Conservation (phyloP, 192 early-diverging fungal genomes). For the Podila horticola region DNA sequence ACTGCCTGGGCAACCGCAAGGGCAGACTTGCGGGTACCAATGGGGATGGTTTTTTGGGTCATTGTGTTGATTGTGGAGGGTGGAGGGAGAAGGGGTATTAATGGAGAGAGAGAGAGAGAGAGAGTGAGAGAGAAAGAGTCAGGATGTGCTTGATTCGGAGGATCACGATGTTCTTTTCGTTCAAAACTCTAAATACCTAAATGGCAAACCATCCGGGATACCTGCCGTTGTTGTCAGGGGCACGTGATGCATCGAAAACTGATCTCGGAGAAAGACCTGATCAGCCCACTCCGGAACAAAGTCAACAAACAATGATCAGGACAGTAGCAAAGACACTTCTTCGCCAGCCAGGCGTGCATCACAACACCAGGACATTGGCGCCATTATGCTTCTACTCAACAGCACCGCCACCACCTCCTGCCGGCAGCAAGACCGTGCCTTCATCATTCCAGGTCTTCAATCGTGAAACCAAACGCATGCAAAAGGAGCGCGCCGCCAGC, state of each 20-base stretch:
- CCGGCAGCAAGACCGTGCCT: conserved; percentile 33
- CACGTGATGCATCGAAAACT: too few species aligned
- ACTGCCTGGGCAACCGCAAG: conserved; percentile 90
- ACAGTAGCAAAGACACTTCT: background rate
- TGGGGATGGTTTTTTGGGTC: conserved; percentile 35
- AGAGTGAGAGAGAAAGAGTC: too few species aligned
- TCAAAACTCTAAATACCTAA: background rate
- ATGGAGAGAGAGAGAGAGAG: background rate
- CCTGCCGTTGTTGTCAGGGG: too few species aligned
- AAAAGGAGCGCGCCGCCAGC: conserved; percentile 79
- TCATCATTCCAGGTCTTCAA: conserved; percentile 80
- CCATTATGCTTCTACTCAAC: conserved; percentile 22
- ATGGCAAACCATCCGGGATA: too few species aligned
- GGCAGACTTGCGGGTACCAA: conserved; percentile 89
- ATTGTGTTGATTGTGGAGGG: conserved; percentile 16
- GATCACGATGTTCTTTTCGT: background rate
- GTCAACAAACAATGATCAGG: conserved; percentile 7
- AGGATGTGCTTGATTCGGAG: conserved; percentile 8
- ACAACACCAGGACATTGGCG: background rate
- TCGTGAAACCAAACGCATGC: conserved; percentile 76
- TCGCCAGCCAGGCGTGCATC: conserved; percentile 6
- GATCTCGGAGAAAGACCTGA: too few species aligned
- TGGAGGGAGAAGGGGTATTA: background rate
- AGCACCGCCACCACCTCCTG: conserved; percentile 18
- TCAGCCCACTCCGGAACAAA: conserved; percentile 1